Base-by-base conservation (phyloP, 139 green algal species). In the Chlamydomonas applanata region DNA sequence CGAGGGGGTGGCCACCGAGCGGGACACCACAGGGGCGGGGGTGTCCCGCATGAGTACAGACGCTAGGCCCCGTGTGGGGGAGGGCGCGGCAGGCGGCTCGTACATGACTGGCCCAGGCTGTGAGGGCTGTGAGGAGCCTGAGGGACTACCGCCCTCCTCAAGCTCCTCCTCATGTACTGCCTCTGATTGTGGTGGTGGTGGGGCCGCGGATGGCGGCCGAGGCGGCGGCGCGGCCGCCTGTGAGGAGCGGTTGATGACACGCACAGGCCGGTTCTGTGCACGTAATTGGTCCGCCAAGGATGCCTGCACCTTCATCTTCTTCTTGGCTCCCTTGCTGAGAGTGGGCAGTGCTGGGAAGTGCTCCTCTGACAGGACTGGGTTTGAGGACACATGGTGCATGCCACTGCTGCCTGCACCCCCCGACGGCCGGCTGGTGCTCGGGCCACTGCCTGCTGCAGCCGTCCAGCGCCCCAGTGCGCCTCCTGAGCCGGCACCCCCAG, bases 301-400 rank as follows among this genome's bases (percentile, higher is more conserved):
- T 0, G 40, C 34, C 44, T 76, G 72, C 34, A 75, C 71, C 56
- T 69, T 59, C 0, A 78, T 33, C 45, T 69, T 64, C 63, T 74
- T 71, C 9, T 76, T 77, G 24, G 67, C 60, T 45, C 70, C 67
- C 56, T 85, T 82, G 40, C 46, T 62, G 74, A 83, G 57, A 20
- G 35, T 75, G 27, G 89, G 89, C 34, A 94, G 72, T 0, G 87
- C 84, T 2, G 91, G 91, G 60, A 95, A 96, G 73, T 95, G 80
- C 36, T 78, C 66, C 1, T 22, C 67, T 0, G 81, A 62, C 1
- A 72, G 34, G 2, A 19, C 52, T 35, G 33, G 29, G 32, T 13
- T n/a, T 2, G 70, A 74, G 52, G 69, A 35, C 35, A 20, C 64
- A 9, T 63, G 24, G 56, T 34, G 56, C 56, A 63, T 7, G 60